phyloP scores from a whole-genome alignment of 129 eudicot genomes.

The Artemisia argyi region DNA sequence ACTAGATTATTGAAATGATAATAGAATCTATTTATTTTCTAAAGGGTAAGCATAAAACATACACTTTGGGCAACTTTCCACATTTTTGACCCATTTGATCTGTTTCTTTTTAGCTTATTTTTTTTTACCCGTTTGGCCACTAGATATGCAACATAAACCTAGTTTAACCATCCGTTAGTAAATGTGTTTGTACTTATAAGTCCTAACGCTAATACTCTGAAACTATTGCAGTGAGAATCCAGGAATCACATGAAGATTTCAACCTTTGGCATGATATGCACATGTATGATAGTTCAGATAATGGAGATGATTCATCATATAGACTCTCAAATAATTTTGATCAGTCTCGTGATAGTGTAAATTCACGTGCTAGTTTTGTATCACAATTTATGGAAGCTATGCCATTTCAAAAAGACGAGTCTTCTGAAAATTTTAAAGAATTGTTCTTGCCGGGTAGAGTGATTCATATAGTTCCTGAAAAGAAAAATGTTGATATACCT shows the following conservation, averaged over 20 bases:
- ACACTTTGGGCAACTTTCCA: background rate
- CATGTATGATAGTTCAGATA: conserved; percentile 29
- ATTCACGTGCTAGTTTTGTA: conserved; percentile 33
- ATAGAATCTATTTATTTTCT: background rate
- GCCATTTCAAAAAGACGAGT: conserved; percentile 33
- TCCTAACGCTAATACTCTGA: conserved; percentile 14
- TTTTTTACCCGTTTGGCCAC: background rate
- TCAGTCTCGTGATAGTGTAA: conserved; percentile 14
- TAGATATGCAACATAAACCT: background rate
- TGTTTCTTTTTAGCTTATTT: background rate
- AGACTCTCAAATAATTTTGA: conserved; percentile 27
- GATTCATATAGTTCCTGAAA: conserved; percentile 50
- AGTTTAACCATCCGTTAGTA: background rate
- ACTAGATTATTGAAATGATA: background rate
- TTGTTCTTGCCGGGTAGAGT: conserved; percentile 62
- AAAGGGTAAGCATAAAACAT: background rate
- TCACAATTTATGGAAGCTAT: conserved; percentile 50
- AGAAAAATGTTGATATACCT: conserved; percentile 34
- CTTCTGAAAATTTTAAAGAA: conserved; percentile 49
- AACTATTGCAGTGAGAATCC: conserved; percentile 36
- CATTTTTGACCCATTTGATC: conserved; percentile 5
- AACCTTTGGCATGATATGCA: conserved; percentile 35
- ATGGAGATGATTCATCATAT: conserved; percentile 19
- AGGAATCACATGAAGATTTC: conserved; percentile 24
- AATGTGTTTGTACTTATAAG: background rate